Percentiles rank a stretch among this genome's conserved stretches.
Conservation (phyloP, 202 grass and related monocot species). For the Digitaria exilis region DNA sequence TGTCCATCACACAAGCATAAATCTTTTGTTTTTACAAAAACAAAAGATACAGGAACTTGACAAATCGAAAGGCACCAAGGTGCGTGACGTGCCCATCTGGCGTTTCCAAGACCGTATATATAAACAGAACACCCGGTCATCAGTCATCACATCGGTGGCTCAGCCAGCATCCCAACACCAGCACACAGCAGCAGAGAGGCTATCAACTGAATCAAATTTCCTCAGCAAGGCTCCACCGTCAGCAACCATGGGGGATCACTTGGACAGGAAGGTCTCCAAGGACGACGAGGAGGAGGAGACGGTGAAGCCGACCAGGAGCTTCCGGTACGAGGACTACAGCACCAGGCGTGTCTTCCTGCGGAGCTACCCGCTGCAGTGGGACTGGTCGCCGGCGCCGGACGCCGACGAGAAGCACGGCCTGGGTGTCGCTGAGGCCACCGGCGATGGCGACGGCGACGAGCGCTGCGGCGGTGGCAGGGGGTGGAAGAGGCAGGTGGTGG, state of each 20-base stretch:
- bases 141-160: neutral
- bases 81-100: slow-evolving; percentile 7
- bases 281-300: slow-evolving; percentile 27
- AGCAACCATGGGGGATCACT: slow-evolving; percentile 33
- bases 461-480: neutral
- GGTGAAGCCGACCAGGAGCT: slow-evolving; percentile 65
- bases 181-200: neutral
- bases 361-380: slow-evolving; percentile 90
- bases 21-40: neutral
- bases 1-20: slow-evolving; percentile 6
- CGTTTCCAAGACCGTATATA: slow-evolving; percentile 2
- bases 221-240: neutral
- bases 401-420: slow-evolving; percentile 28
- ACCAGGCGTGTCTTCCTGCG: slow-evolving; percentile 75
- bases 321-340: slow-evolving; percentile 86
- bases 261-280: neutral
- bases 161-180: neutral
- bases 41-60: neutral
- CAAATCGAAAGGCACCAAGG: neutral
- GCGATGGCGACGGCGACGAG: neutral
- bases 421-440: neutral
- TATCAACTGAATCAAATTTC: neutral
- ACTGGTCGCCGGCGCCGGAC: slow-evolving; percentile 17
- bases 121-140: neutral
- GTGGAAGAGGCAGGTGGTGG: slow-evolving; percentile 43